phyloP scores from a whole-genome alignment of 1,284 basidiomycete species.

The Leccinum subrobustum region DNA sequence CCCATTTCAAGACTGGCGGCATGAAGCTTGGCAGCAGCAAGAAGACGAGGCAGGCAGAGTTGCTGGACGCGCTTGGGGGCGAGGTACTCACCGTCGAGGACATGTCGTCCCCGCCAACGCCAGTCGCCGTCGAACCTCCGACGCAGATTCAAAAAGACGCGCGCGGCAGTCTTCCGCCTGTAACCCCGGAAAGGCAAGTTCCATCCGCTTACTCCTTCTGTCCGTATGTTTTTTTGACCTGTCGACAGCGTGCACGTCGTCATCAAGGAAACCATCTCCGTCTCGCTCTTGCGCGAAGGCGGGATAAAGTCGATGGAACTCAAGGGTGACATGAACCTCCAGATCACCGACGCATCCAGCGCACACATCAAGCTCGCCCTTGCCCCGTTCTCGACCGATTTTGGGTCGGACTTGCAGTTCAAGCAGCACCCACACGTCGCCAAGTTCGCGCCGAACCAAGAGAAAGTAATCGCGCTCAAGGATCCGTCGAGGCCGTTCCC shows the following conservation, averaged over 20 bases:
- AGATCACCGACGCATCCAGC: slow-evolving; percentile 76
- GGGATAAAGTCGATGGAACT: slow-evolving; percentile 88
- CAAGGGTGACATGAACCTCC: slow-evolving; percentile 92
- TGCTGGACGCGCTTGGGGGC: slow-evolving; percentile 85
- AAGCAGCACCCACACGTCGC: slow-evolving; percentile 96
- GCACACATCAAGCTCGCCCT: slow-evolving; percentile 38
- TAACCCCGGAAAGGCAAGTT: slow-evolving; percentile 72
- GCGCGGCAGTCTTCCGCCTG: slow-evolving; percentile 70
- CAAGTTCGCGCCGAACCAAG: slow-evolving; percentile 69
- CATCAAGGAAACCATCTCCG: slow-evolving; percentile 75
- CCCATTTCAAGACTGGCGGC: slow-evolving; percentile 91
- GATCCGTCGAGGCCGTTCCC: slow-evolving; percentile 85
- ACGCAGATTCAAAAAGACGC: slow-evolving; percentile 43
- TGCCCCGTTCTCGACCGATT: slow-evolving; percentile 49
- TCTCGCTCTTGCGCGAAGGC: slow-evolving; percentile 86
- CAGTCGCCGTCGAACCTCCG: slow-evolving; percentile 44
- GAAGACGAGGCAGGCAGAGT: slow-evolving; percentile 84
- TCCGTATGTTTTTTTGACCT: too few relatives aligned
- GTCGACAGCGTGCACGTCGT: too few relatives aligned
- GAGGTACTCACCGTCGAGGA: slow-evolving; percentile 49
- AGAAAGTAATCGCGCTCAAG: slow-evolving; percentile 75
- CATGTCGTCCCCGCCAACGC: slow-evolving; percentile 47
- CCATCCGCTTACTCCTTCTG: background rate
- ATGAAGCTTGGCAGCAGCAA: slow-evolving; percentile 95
- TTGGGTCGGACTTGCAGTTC: slow-evolving; percentile 83